phyloP scores from a whole-genome alignment of 768 basidiomycete genomes.

The Lentinula lateritia region DNA sequence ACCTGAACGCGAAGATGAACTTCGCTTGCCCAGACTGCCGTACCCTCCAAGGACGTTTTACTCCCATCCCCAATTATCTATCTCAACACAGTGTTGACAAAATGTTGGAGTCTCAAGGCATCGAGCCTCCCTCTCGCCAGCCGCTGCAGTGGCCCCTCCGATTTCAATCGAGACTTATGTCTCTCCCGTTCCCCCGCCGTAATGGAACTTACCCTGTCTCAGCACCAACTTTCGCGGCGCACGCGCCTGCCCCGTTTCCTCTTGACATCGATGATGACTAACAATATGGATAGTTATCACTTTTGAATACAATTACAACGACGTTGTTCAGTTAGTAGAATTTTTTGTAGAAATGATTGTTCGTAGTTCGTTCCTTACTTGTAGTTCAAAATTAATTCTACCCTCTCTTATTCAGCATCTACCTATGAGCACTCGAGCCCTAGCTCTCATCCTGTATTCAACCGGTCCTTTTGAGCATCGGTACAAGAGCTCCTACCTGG shows the following conservation, averaged over 20 bases:
- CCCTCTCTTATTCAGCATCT: no score
- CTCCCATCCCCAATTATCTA: not conserved
- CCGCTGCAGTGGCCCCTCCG: not conserved
- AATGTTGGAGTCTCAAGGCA: not conserved
- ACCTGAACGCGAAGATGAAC: not conserved
- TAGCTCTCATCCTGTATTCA: no score
- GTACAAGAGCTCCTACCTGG: conserved; percentile 17
- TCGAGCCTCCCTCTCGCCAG: not conserved
- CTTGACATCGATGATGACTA: no score
- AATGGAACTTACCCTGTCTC: no score
- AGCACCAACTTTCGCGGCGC: not conserved
- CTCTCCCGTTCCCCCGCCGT: not conserved
- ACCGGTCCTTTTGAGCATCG: not conserved
- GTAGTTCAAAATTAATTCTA: no score
- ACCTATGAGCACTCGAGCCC: no score
- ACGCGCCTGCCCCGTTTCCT: no score
- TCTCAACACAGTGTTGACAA: not conserved
- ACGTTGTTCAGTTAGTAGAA: no score
- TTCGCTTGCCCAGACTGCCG: not conserved
- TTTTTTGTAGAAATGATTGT: no score
- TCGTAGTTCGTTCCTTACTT: no score
- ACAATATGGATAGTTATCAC: no score
- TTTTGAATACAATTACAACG: no score
- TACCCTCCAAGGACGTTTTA: not conserved
- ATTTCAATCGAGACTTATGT: not conserved